Conservation (phyloP, 352 stramenopile genomes). For the Globisporangium carolinianum region DNA sequence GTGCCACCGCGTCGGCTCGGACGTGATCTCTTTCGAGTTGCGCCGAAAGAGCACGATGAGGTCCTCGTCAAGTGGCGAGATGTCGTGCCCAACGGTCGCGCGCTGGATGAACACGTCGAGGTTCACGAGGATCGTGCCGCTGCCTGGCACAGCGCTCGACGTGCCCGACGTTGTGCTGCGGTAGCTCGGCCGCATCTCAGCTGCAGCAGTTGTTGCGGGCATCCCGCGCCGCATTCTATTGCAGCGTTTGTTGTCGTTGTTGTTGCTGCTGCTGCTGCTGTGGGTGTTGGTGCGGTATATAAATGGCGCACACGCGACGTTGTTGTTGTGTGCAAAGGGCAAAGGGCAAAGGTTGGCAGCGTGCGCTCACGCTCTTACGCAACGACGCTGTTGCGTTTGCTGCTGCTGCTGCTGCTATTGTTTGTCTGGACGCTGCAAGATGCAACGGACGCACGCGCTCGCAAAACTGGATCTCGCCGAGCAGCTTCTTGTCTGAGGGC, state of each 20-base stretch:
- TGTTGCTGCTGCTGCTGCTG: no score
- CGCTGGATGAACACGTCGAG: slow-evolving; percentile 65
- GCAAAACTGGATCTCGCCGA: no score
- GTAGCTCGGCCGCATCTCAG: slow-evolving; percentile 20
- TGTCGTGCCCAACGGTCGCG: slow-evolving; percentile 67
- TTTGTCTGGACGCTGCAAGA: no score
- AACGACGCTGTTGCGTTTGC: no score
- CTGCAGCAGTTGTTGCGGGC: slow-evolving; percentile 8
- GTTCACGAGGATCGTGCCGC: slow-evolving; percentile 62
- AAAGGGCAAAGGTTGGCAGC: no score
- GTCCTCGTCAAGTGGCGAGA: slow-evolving; percentile 62
- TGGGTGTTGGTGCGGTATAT: no score
- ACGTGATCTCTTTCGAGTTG: slow-evolving; percentile 58
- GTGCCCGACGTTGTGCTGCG: slow-evolving; percentile 14
- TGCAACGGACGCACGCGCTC: no score
- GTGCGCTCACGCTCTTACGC: no score
- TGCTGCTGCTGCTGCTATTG: no score
- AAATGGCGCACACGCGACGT: no score
- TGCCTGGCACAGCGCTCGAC: slow-evolving; percentile 1
- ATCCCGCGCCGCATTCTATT: slow-evolving; percentile 22
- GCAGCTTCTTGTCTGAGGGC: no score
- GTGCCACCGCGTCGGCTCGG: slow-evolving; percentile 57
- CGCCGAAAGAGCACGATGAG: slow-evolving; percentile 78
- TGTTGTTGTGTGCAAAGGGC: no score
- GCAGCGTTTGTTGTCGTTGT: neutral